Percentiles rank a stretch among this genome's conserved stretches.
Conservation (phyloP, 2,329 filamentous ascomycete genomes). For the Xylariaceae sp. region DNA sequence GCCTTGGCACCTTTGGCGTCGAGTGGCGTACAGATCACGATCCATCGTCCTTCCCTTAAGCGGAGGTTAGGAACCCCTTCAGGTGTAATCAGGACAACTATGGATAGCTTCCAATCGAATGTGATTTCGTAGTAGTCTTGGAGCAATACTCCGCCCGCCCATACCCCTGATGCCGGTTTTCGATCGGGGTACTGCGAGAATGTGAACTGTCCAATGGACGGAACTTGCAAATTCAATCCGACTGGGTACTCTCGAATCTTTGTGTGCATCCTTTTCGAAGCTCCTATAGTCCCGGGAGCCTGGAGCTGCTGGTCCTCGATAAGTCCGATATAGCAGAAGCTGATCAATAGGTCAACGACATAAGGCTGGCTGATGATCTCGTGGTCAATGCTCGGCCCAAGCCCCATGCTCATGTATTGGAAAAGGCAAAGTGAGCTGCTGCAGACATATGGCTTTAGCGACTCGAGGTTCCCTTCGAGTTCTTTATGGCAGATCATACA, state of each 20-base stretch:
- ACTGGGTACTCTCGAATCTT: conserved; percentile 37
- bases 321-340: conserved; percentile 69
- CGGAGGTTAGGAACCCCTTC: not conserved
- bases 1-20: not conserved
- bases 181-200: no score
- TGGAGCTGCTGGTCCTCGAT: not conserved
- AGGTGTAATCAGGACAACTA: not conserved
- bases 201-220: no score
- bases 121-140: not conserved
- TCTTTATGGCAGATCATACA: conserved; percentile 79
- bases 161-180: no score
- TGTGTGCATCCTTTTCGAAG: not conserved
- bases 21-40: conserved; percentile 16
- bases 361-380: conserved; percentile 75
- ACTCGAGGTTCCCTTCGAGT: conserved; percentile 59
- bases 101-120: not conserved
- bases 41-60: conserved; percentile 19
- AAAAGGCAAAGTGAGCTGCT: conserved; percentile 71
- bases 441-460: conserved; percentile 78
- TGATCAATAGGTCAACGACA: conserved; percentile 80
- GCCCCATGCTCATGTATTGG: conserved; percentile 82
- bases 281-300: not conserved
- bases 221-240: conserved; percentile 29
- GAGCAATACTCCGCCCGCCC: not conserved
- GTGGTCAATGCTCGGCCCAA: conserved; percentile 80